phyloP scores from a whole-genome alignment of 768 basidiomycete genomes.

The Leccinum fibrillosum region DNA sequence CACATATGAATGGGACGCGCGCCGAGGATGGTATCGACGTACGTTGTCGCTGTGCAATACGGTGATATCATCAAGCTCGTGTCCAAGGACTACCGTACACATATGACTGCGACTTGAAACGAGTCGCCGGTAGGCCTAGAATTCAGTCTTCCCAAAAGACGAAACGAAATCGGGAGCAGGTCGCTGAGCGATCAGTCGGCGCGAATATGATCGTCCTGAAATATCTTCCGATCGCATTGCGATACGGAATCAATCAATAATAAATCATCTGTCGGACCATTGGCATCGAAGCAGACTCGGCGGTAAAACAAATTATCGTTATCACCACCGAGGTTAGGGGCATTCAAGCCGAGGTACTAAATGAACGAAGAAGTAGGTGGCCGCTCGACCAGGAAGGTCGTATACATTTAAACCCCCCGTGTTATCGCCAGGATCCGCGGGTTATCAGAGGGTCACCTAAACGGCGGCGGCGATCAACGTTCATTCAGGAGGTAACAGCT shows the following conservation, averaged over 20 bases:
- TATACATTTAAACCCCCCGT: background rate
- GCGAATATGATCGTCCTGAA: background rate
- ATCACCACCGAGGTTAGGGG: conserved; percentile 16
- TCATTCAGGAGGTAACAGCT: background rate
- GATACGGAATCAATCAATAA: conserved; percentile 14
- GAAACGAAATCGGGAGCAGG: background rate
- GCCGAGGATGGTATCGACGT: no score
- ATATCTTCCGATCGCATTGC: background rate
- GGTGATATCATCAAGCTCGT: no score
- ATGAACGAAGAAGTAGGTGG: background rate
- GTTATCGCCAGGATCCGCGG: conserved; percentile 24
- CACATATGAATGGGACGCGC: no score
- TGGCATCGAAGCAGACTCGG: conserved; percentile 19
- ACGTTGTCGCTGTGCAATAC: no score
- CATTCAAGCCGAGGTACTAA: conserved; percentile 8
- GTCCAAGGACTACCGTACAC: no score
- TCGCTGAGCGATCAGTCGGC: background rate
- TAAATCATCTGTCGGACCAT: conserved; percentile 17
- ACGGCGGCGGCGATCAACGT: background rate
- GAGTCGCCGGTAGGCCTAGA: no score
- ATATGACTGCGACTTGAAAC: no score
- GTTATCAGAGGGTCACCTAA: conserved; percentile 21
- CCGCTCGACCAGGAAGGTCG: background rate
- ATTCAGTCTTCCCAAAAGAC: background rate
- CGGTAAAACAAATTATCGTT: conserved; percentile 7